Percentiles rank a stretch among this genome's conserved stretches.
phyloP scores from a whole-genome alignment of 768 basidiomycete species.

The Gautieria morchelliformis region DNA sequence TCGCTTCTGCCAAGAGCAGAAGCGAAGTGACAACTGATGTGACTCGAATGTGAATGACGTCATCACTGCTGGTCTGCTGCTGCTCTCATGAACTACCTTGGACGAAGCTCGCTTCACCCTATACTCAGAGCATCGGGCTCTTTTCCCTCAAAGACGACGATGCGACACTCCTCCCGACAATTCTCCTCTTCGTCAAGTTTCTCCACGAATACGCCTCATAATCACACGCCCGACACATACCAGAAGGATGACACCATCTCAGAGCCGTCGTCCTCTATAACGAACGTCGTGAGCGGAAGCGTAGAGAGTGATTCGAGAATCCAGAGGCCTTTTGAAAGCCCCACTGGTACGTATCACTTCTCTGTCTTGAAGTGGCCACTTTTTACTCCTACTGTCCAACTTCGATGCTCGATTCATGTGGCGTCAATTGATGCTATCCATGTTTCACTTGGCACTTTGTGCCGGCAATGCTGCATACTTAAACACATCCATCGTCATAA shows the following conservation, averaged over 20 bases:
- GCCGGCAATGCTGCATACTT: not conserved
- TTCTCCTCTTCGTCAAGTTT: no score
- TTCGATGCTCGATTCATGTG: no score
- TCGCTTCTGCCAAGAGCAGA: no score
- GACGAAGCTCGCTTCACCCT: no score
- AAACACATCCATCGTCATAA: not conserved
- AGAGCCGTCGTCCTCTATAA: not conserved
- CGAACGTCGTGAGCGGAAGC: not conserved
- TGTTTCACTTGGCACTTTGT: not conserved
- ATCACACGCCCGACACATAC: constrained; percentile 6
- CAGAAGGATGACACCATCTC: constrained; percentile 2
- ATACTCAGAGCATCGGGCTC: no score
- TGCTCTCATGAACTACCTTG: no score
- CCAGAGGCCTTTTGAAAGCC: constrained; percentile 2
- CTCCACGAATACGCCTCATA: not conserved
- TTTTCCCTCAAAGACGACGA: no score
- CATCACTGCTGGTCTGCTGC: no score
- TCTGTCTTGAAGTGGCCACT: not conserved
- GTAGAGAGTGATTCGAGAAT: not conserved
- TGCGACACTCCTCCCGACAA: no score
- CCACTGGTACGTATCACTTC: not conserved
- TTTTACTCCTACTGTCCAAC: not conserved
- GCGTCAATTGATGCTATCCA: not conserved
- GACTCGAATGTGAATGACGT: no score
- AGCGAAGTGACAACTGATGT: no score